Evolutionary conservation across 2,329 filamentous ascomycete species (phyloP), one percentile per base, ranked within the genome.

Genomic region (Davidsoniella eucalypti): DNA sequence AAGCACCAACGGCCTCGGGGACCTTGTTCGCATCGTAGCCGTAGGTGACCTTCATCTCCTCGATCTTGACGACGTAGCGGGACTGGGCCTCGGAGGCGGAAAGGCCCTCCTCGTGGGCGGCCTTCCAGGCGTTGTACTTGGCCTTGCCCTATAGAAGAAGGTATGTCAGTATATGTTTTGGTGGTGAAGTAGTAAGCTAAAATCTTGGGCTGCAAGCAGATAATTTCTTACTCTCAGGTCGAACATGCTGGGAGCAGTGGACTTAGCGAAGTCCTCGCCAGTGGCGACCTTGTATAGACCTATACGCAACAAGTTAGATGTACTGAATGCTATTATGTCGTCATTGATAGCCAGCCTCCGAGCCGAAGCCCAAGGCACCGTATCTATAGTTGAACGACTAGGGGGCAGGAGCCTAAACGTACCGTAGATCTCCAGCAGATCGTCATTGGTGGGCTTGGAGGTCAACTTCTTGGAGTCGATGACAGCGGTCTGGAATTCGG

Each of bases 91-190:
- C 65, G 56, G 81, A 73, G 54, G 75, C 61, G 54, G 72, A 76
- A 57, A 78, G 62, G 47, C 73, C 76, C 54, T 79, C 72, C 54
- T 87, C 75, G 60, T 77, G 75, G 55, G 79, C 60, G 61, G 79
- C 73, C 67, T 86, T 69, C 87, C 87, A 94, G 50, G 82, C 78
- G 59, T 71, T 74, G 69, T 80, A 76, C 75, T 93, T 94, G 60
- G 78, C 78, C 70, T 92, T 93, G 67, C 71, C 78, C 84, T 87
- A 58, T 57, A 47, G 48, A 37, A 23, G 8, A 18, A 39, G 26
- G 18, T 25, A 36, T 16, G 29, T 56, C 44, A 51, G 45, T 21
- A 47, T n/a, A 17, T 4, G 9, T 36, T 9, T 17, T 21, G 4
- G 17, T 51, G 23, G 36, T 17, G 17, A 25, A 12, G 17, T 33